Percentiles rank a stretch among this genome's conserved stretches.
Conservation (phyloP, 2,329 filamentous ascomycete genomes). For the Davidsoniella eucalypti region DNA sequence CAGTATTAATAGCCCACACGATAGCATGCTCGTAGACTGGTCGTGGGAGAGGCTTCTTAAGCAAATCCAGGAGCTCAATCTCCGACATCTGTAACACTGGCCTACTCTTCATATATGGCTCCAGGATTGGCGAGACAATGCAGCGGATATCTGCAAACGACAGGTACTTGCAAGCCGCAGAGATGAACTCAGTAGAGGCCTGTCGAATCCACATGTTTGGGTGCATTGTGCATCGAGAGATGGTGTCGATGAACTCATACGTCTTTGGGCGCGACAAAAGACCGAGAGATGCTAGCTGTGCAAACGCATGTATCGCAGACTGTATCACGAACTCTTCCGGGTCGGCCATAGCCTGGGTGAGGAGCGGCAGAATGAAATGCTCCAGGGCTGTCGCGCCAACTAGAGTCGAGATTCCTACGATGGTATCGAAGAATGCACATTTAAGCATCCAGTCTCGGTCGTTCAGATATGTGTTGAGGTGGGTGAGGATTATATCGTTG, state of each 20-base stretch:
- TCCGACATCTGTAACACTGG: conserved; percentile 53
- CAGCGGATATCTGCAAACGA: conserved; percentile 69
- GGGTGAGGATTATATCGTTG: conserved; percentile 89
- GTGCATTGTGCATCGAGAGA: conserved; percentile 76
- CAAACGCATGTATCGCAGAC: conserved; percentile 72
- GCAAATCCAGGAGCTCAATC: conserved; percentile 55
- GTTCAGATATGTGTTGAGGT: conserved; percentile 93
- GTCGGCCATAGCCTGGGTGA: conserved; percentile 88
- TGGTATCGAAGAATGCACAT: conserved; percentile 89
- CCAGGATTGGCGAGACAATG: conserved; percentile 63
- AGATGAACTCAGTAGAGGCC: conserved; percentile 69
- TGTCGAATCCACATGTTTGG: conserved; percentile 93
- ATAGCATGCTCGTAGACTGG: conserved; percentile 72
- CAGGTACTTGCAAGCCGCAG: conserved; percentile 57
- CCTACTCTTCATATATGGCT: conserved; percentile 63
- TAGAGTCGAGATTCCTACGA: conserved; percentile 83
- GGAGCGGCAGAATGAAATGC: conserved; percentile 86
- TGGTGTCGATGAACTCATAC: conserved; percentile 75
- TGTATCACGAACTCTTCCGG: conserved; percentile 90
- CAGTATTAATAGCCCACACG: conserved; percentile 68
- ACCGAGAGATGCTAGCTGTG: conserved; percentile 74
- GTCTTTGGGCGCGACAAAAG: conserved; percentile 69
- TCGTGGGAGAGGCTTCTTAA: conserved; percentile 68
- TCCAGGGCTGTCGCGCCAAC: conserved; percentile 79
- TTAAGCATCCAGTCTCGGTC: conserved; percentile 94